Evolutionary conservation across 192 early-diverging fungal genomes (phyloP).

Genomic region (Coemansia erecta): DNA sequence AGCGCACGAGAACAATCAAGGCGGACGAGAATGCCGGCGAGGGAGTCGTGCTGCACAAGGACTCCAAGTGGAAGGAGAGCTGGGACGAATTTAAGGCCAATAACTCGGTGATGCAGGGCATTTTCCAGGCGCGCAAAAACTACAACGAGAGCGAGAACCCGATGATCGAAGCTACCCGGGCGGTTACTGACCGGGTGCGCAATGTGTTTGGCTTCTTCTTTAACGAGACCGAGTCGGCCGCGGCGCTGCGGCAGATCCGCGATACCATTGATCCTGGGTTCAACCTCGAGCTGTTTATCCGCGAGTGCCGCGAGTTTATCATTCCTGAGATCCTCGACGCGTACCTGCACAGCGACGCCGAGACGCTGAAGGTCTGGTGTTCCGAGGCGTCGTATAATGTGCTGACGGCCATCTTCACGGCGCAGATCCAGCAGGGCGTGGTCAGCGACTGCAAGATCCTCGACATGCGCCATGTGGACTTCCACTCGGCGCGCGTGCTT

Average conservation of each 20-base stretch:
- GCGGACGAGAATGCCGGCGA: conserved; percentile 64
- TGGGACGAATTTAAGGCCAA: conserved; percentile 93
- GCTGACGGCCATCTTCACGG: conserved; percentile 77
- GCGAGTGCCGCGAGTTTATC: conserved; percentile 87
- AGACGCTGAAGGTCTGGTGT: conserved; percentile 88
- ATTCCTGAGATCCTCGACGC: conserved; percentile 97
- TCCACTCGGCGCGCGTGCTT: conserved; percentile 84
- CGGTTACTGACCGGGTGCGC: conserved; percentile 73
- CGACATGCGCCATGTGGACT: conserved; percentile 87
- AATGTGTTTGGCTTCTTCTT: conserved; percentile 77
- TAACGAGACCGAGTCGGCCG: conserved; percentile 91
- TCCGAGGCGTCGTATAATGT: conserved; percentile 87
- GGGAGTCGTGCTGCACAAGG: conserved; percentile 81
- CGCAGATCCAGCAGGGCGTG: conserved; percentile 83
- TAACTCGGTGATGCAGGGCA: conserved; percentile 78
- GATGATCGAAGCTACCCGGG: conserved; percentile 69
- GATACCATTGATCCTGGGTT: conserved; percentile 85
- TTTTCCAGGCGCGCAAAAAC: conserved; percentile 72
- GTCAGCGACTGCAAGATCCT: conserved; percentile 92
- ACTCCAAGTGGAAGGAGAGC: conserved; percentile 80
- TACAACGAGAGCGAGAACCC: conserved; percentile 92
- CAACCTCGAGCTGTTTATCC: conserved; percentile 81
- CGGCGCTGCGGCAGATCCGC: conserved; percentile 78
- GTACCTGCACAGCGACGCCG: conserved; percentile 81
- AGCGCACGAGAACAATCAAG: conserved; percentile 35